A percentile compares a stretch with the other conserved stretches of the same genome.
These are phyloP conservation scores for Collybia sp. DNA, from an alignment of 768 basidiomycete species.

Conservation along the genomic window DNA sequence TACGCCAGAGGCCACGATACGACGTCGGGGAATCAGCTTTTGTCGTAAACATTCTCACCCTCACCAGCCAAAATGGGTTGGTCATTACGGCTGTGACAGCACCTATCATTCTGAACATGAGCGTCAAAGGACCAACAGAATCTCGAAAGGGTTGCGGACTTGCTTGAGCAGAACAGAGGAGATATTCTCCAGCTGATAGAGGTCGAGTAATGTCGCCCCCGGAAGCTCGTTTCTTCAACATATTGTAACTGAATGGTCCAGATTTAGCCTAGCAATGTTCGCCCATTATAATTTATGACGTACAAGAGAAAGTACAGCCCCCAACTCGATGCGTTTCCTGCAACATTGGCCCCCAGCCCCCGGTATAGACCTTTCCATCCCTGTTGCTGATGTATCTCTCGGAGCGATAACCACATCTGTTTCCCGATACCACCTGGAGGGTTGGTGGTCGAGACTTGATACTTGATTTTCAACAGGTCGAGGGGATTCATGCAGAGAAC, in stretches of 20 bases:
- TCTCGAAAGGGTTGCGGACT: conserved; percentile 58
- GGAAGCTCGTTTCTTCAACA: conserved; percentile 79
- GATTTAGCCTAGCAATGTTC: conserved; percentile 1
- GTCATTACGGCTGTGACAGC: conserved; percentile 91
- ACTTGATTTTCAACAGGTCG: conserved; percentile 91
- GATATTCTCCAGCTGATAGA: conserved; percentile 73
- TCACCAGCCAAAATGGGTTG: conserved; percentile 97
- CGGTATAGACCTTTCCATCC: conserved; percentile 89
- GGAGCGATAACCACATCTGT: conserved; percentile 73
- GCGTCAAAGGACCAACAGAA: conserved; percentile 6
- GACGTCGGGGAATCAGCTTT: conserved; percentile 57
- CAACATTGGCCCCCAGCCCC: conserved; percentile 85
- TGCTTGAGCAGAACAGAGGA: conserved; percentile 91
- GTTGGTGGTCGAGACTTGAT: conserved; percentile 78
- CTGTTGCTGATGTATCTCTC: conserved; percentile 64
- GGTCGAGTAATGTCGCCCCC: conserved; percentile 60
- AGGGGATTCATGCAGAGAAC: conserved; percentile 97
- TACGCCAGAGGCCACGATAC: conserved; percentile 79
- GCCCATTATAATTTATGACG: conserved; percentile 36
- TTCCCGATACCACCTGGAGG: conserved; percentile 58
- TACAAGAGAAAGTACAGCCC: conserved; percentile 98
- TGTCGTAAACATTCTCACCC: conserved; percentile 95
- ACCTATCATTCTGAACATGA: conserved; percentile 44
- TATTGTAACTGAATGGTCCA: conserved; percentile 68
- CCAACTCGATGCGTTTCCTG: conserved; percentile 96